These are phyloP conservation scores for Peronospora destructor DNA, from an alignment of 352 stramenopile genomes.

Conservation along the genomic window DNA sequence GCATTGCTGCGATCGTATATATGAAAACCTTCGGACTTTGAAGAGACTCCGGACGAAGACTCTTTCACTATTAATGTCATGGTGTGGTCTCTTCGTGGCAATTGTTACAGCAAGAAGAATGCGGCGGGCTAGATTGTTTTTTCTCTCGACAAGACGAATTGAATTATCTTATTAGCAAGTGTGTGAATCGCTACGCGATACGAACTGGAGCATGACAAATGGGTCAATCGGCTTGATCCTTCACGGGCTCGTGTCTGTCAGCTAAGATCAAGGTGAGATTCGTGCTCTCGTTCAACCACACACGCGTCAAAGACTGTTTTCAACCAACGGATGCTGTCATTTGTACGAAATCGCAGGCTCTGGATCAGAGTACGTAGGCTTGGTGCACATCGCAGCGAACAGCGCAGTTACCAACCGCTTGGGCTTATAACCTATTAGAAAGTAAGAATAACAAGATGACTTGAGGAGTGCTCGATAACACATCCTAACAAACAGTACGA, in stretches of 20 bases:
- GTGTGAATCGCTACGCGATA: background rate
- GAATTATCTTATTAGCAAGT: no score
- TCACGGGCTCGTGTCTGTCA: constrained; percentile 18
- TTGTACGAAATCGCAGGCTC: no score
- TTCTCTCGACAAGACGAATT: background rate
- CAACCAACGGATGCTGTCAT: background rate
- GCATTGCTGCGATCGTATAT: constrained; percentile 56
- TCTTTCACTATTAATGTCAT: constrained; percentile 27
- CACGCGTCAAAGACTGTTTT: background rate
- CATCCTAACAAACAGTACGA: constrained; percentile 30
- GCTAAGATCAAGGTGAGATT: constrained; percentile 19
- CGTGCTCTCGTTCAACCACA: no score
- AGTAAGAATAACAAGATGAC: constrained; percentile 6
- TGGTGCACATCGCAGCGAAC: no score
- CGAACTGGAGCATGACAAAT: constrained; percentile 48
- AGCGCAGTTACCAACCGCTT: no score
- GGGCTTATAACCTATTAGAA: no score
- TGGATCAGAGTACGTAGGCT: no score
- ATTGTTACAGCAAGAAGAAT: constrained; percentile 70
- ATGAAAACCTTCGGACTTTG: constrained; percentile 19
- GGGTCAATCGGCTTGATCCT: constrained; percentile 51
- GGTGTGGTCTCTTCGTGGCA: constrained; percentile 1
- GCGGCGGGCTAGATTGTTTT: constrained; percentile 33
- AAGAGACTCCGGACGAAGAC: constrained; percentile 12
- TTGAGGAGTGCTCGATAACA: constrained; percentile 23